Conservation (phyloP, 2,329 filamentous ascomycete genomes). For the Aureobasidium sp. region DNA sequence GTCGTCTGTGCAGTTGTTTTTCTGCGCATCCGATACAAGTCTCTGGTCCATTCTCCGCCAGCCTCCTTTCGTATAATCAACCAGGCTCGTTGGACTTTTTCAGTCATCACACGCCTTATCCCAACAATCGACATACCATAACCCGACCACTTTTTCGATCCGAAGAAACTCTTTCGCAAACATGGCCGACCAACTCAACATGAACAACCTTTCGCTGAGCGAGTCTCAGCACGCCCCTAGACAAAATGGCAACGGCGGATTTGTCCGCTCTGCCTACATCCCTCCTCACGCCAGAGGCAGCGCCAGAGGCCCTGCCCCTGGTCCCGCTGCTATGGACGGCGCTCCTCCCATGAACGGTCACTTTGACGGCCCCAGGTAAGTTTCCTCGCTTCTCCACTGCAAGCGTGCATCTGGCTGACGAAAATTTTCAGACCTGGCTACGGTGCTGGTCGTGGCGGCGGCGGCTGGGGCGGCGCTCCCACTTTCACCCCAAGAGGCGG, state of each 20-base stretch:
- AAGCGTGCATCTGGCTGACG: slow-evolving; percentile 20
- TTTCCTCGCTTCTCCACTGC: neutral
- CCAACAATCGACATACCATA: slow-evolving; percentile 1
- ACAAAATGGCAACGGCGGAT: slow-evolving; percentile 36
- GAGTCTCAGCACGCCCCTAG: slow-evolving; percentile 54
- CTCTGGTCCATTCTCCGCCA: neutral
- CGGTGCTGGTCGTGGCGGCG: slow-evolving; percentile 31
- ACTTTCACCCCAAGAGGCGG: slow-evolving; percentile 48
- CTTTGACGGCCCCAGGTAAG: slow-evolving; percentile 45
- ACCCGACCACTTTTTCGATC: neutral
- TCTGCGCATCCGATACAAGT: slow-evolving; percentile 12
- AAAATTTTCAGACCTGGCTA: slow-evolving; percentile 33
- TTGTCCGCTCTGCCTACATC: slow-evolving; percentile 67
- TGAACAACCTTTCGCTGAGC: slow-evolving; percentile 65
- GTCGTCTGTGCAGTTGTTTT: slow-evolving; percentile 13
- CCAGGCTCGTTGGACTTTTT: neutral
- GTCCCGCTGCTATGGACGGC: slow-evolving; percentile 32
- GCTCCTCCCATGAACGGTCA: slow-evolving; percentile 40
- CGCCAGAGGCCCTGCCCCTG: slow-evolving; percentile 34
- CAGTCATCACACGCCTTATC: slow-evolving; percentile 7
- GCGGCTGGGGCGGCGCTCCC: slow-evolving; percentile 47
- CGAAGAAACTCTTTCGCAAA: slow-evolving; percentile 9
- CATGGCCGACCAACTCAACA: slow-evolving; percentile 81
- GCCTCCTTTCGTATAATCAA: slow-evolving; percentile 9
- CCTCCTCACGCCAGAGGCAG: slow-evolving; percentile 73